Percentiles rank a stretch among this genome's conserved stretches.
phyloP scores from a whole-genome alignment of 2,329 filamentous ascomycete species.

The Nemania diffusa region DNA sequence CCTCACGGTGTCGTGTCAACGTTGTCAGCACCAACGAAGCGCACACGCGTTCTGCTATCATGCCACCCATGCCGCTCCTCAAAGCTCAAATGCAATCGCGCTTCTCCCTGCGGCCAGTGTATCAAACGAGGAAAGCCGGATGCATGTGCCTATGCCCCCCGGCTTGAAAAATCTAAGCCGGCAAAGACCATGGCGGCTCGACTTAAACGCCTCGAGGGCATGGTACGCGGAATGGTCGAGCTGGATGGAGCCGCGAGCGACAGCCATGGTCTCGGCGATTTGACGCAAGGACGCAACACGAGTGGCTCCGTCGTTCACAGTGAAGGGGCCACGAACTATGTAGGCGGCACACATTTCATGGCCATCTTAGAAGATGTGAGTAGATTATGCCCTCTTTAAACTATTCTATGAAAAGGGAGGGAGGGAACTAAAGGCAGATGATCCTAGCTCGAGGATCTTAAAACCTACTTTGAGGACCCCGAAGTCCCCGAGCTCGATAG shows the following conservation, averaged over 20 bases:
- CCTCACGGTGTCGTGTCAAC: neutral
- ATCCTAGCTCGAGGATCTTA: slow-evolving; percentile 66
- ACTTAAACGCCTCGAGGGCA: slow-evolving; percentile 65
- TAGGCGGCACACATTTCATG: slow-evolving; percentile 69
- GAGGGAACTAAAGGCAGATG: slow-evolving; percentile 24
- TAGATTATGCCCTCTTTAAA: slow-evolving; percentile 15
- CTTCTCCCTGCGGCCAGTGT: slow-evolving; percentile 63
- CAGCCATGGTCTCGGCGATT: slow-evolving; percentile 24
- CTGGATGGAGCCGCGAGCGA: slow-evolving; percentile 43
- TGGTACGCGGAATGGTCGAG: slow-evolving; percentile 67
- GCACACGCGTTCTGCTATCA: slow-evolving; percentile 61
- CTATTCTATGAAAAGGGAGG: neutral
- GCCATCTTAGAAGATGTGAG: slow-evolving; percentile 69
- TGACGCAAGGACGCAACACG: slow-evolving; percentile 38
- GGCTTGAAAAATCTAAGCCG: slow-evolving; percentile 54
- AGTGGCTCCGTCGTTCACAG: slow-evolving; percentile 58
- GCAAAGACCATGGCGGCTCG: slow-evolving; percentile 64
- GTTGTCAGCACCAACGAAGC: slow-evolving; percentile 49
- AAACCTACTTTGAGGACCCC: slow-evolving; percentile 65
- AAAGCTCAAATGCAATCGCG: slow-evolving; percentile 68
- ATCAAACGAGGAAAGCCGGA: slow-evolving; percentile 59
- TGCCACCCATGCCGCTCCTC: slow-evolving; percentile 63
- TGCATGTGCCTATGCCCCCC: slow-evolving; percentile 61
- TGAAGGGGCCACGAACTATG: slow-evolving; percentile 59
- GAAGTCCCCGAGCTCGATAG: slow-evolving; percentile 49